phyloP scores from a whole-genome alignment of 2,329 filamentous ascomycete species.

The Conoideocrella luteorostrata region DNA sequence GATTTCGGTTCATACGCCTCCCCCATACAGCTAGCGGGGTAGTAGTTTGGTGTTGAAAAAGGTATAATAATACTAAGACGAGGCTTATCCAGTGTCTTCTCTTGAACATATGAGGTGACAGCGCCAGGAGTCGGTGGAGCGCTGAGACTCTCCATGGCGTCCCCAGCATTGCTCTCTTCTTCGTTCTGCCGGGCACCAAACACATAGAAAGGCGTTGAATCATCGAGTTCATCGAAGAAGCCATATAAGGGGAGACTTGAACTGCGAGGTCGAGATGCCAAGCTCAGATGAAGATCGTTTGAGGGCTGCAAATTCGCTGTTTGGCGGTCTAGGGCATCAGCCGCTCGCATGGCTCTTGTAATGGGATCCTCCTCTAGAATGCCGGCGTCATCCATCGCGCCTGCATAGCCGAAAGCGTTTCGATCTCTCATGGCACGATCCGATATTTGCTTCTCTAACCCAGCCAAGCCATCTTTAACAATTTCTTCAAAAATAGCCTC shows the following conservation, averaged over 20 bases:
- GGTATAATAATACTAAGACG: slow-evolving; percentile 13
- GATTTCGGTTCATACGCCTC: slow-evolving; percentile 23
- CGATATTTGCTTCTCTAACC: slow-evolving; percentile 22
- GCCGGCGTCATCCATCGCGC: slow-evolving; percentile 16
- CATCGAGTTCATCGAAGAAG: slow-evolving; percentile 35
- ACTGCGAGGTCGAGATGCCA: slow-evolving; percentile 35
- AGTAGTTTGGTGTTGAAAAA: slow-evolving; percentile 14
- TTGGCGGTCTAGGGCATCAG: slow-evolving; percentile 49
- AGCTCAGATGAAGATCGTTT: slow-evolving; percentile 41
- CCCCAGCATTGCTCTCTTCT: slow-evolving; percentile 13
- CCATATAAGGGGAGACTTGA: slow-evolving; percentile 43
- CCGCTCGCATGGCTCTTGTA: slow-evolving; percentile 50
- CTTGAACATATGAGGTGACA: slow-evolving; percentile 22
- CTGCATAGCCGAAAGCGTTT: slow-evolving; percentile 2
- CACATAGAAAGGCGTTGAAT: slow-evolving; percentile 41
- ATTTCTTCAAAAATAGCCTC: slow-evolving; percentile 45
- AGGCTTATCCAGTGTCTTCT: slow-evolving; percentile 8
- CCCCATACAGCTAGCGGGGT: slow-evolving; percentile 27
- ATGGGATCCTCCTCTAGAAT: slow-evolving; percentile 47
- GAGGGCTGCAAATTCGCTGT: slow-evolving; percentile 48
- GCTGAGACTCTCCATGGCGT: slow-evolving; percentile 11
- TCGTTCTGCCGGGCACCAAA: slow-evolving; percentile 33
- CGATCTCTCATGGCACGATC: slow-evolving; percentile 12
- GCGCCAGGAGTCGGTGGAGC: slow-evolving; percentile 19
- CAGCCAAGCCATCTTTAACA: slow-evolving; percentile 41